These are phyloP conservation scores for Talaromyces sp. DNA, from an alignment of 2,329 filamentous ascomycete species.

Conservation along the genomic window DNA sequence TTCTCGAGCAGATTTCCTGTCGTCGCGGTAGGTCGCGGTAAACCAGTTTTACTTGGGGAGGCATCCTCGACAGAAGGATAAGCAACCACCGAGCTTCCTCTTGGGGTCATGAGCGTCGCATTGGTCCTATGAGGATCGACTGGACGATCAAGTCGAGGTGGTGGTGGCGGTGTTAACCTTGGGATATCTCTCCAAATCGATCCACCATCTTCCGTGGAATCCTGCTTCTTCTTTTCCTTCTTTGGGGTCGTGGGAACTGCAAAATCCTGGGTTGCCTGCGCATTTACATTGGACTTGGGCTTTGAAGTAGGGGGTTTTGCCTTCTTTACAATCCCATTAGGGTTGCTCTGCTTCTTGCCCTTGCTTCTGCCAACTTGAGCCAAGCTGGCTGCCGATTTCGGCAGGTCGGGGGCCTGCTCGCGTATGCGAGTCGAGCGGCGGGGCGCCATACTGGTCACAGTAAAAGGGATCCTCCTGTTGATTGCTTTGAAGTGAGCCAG, in stretches of 20 bases:
- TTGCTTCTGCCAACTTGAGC: constrained; percentile 11
- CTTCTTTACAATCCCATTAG: constrained; percentile 24
- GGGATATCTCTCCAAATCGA: constrained; percentile 26
- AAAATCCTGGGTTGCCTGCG: background rate
- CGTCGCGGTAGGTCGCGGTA: constrained; percentile 48
- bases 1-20: constrained; percentile 68
- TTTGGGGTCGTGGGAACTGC: constrained; percentile 23
- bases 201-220: constrained; percentile 12
- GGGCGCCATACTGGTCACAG: constrained; percentile 40
- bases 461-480: background rate
- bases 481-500: background rate
- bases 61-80: constrained; percentile 35
- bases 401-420: constrained; percentile 13
- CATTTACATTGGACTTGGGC: background rate
- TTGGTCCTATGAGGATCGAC: constrained; percentile 45
- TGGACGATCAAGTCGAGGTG: constrained; percentile 34
- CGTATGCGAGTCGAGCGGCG: constrained; percentile 48
- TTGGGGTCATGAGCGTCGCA: constrained; percentile 44
- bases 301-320: background rate
- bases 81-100: constrained; percentile 43
- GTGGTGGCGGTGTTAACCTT: constrained; percentile 33
- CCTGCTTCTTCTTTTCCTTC: constrained; percentile 12
- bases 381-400: background rate
- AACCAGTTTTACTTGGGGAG: constrained; percentile 37
- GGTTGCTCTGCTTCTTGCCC: constrained; percentile 19